Conservation (phyloP, 2,329 filamentous ascomycete genomes). For the Fusarium robinianum region DNA sequence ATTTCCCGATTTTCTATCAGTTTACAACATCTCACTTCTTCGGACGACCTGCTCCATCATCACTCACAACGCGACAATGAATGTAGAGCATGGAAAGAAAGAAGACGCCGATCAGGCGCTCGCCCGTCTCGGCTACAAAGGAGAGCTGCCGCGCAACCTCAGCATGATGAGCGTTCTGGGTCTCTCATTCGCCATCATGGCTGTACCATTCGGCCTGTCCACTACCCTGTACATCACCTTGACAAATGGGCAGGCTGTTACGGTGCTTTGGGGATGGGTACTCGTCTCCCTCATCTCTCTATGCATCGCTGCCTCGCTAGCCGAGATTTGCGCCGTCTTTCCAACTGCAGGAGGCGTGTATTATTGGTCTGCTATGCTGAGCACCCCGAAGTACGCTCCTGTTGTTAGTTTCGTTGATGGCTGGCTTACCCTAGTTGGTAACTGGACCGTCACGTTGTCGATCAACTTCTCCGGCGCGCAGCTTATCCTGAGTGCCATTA, state of each 20-base stretch:
- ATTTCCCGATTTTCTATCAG: neutral
- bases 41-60: neutral
- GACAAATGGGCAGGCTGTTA: slow-evolving; percentile 73
- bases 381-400: slow-evolving; percentile 63
- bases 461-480: slow-evolving; percentile 73
- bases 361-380: slow-evolving; percentile 73
- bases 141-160: slow-evolving; percentile 55
- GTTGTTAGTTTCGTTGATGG: slow-evolving; percentile 72
- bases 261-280: slow-evolving; percentile 72
- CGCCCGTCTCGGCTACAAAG: slow-evolving; percentile 54
- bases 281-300: slow-evolving; percentile 71
- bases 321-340: slow-evolving; percentile 74
- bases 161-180: slow-evolving; percentile 54
- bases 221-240: slow-evolving; percentile 57
- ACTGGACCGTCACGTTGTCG: slow-evolving; percentile 71
- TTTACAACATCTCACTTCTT: neutral
- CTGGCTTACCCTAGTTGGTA: slow-evolving; percentile 74
- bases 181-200: slow-evolving; percentile 57
- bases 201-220: slow-evolving; percentile 55
- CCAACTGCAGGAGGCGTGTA: slow-evolving; percentile 67
- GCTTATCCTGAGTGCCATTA: slow-evolving; percentile 69
- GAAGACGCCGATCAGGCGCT: slow-evolving; percentile 49
- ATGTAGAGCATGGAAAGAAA: slow-evolving; percentile 22
- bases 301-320: slow-evolving; percentile 71
- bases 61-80: neutral